These are phyloP conservation scores for Kurtzmaniella natalensis DNA, from an alignment of 1,139 yeast species.

Conservation along the genomic window DNA sequence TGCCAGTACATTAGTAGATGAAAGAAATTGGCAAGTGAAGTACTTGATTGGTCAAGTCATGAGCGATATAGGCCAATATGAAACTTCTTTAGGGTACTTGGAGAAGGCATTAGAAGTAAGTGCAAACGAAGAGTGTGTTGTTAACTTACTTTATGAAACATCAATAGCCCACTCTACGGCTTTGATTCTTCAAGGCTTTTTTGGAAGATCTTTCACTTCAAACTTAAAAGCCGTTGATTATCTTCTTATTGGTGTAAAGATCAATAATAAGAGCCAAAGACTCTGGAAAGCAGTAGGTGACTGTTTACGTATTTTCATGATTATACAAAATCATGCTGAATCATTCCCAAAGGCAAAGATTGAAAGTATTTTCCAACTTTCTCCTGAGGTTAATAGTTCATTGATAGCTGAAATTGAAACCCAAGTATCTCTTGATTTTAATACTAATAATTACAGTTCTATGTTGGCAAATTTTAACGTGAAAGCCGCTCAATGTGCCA, in stretches of 20 bases:
- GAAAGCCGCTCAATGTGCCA: conserved; percentile 26
- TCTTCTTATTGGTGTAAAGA: conserved; percentile 37
- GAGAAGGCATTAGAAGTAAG: conserved; percentile 35
- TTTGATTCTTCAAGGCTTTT: conserved; percentile 57
- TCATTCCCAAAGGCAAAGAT: conserved; percentile 42
- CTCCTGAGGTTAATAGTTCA: conserved; percentile 9
- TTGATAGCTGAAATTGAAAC: conserved; percentile 7
- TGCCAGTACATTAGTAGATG: conserved; percentile 17
- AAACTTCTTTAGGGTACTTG: conserved; percentile 28
- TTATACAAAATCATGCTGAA: conserved; percentile 39
- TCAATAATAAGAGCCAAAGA: conserved; percentile 37
- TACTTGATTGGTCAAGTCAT: conserved; percentile 67
- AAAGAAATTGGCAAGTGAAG: conserved; percentile 49
- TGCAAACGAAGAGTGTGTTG: conserved; percentile 54
- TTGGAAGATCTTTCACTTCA: conserved; percentile 49
- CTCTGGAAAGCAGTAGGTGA: conserved; percentile 56
- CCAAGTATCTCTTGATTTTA: conserved; percentile 4
- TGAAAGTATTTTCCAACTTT: conserved; percentile 24
- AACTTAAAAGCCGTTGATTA: conserved; percentile 44
- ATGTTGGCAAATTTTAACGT: conserved; percentile 22
- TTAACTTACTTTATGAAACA: conserved; percentile 55
- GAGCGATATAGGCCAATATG: conserved; percentile 37
- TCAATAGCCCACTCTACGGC: conserved; percentile 50
- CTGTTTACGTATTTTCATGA: conserved; percentile 40
- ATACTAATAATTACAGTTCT: conserved; percentile 7